These are phyloP conservation scores for Zygoascus hellenicus DNA, from an alignment of 1,139 yeast genomes.

Conservation along the genomic window DNA sequence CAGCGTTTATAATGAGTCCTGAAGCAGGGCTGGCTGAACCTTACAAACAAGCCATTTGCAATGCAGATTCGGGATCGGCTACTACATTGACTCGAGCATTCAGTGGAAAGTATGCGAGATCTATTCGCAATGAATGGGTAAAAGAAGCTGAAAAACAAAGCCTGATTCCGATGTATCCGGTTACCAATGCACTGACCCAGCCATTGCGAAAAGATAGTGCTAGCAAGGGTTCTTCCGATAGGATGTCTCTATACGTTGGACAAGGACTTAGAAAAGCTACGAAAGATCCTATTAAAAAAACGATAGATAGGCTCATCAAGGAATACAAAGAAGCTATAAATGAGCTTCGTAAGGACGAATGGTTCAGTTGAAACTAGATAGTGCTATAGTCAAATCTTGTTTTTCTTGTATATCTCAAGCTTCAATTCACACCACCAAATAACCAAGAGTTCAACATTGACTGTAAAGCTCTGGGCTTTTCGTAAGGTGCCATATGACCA, in stretches of 20 bases:
- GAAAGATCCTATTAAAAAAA: neutral
- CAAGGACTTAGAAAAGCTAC: constrained; percentile 12
- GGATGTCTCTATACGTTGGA: constrained; percentile 18
- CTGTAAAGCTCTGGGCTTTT: constrained; percentile 50
- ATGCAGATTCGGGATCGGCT: constrained; percentile 10
- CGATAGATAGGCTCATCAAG: neutral
- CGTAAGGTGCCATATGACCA: constrained; percentile 69
- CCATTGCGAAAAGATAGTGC: constrained; percentile 15
- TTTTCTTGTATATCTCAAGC: too few species aligned
- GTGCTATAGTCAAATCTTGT: too few species aligned
- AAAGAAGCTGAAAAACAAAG: constrained; percentile 6
- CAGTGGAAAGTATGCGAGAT: constrained; percentile 20
- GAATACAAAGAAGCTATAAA: constrained; percentile 2
- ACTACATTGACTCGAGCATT: constrained; percentile 19
- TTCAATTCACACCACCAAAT: neutral
- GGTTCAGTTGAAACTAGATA: neutral
- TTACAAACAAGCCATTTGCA: constrained; percentile 12
- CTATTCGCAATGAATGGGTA: constrained; percentile 14
- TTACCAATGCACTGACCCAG: constrained; percentile 19
- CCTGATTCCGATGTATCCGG: constrained; percentile 17
- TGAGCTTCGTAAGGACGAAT: neutral
- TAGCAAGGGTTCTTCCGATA: constrained; percentile 11
- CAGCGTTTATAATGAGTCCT: constrained; percentile 20
- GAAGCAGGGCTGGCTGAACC: constrained; percentile 17
- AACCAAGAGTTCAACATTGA: constrained; percentile 74